Base-by-base conservation (phyloP, 2,329 filamentous ascomycete genomes). In the Cladosporium oxysporum region DNA sequence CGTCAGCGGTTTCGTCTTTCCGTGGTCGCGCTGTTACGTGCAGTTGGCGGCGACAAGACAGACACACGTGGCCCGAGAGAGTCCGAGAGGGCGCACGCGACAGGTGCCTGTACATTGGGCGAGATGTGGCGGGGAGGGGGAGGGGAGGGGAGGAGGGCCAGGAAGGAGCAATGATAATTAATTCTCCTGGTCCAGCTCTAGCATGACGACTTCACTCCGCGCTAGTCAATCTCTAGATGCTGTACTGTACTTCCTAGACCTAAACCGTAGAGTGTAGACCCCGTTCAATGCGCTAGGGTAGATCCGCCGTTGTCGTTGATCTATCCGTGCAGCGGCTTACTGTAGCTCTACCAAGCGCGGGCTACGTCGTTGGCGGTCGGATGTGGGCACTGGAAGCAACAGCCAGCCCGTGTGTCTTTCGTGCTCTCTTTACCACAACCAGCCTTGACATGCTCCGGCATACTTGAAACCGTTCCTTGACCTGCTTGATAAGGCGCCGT, bases 101-200 rank as follows among this genome's bases (percentile, higher is more conserved):
- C 18, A 66, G 29, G 28, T 58, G 58, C 53, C 50, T 47, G 64
- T 66, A 66, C 64, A 66, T 66, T 53, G 33, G 41, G 33, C 35
- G 26, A n/a, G 16, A 41, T 26, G 23, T 29, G 57, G 57, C 35
- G 37, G 5, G 26, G 23, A n/a, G 57, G 57, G 11, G n/a, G 8
- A 18, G 37, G 57, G 3, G 35, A 18, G 21, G 23, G 28, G 29
- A 21, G 12, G 26, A 14, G 28, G 18, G 5, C 23, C 1, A 26
- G 23, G 23, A 26, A 26, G 23, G 23, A 26, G 23, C 23, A 7
- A 33, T 6, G 10, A 11, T 33, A 35, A 26, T 33, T 21, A 55
- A 55, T 33, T 55, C 28, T 55, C 28, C 52, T 55, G 52, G 28
- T 55, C 3, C 52, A 55, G 52, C 52, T 29, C 52, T 26, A 55